phyloP scores from a whole-genome alignment of 805 yeast genomes.

The Wickerhamiella cacticola region DNA sequence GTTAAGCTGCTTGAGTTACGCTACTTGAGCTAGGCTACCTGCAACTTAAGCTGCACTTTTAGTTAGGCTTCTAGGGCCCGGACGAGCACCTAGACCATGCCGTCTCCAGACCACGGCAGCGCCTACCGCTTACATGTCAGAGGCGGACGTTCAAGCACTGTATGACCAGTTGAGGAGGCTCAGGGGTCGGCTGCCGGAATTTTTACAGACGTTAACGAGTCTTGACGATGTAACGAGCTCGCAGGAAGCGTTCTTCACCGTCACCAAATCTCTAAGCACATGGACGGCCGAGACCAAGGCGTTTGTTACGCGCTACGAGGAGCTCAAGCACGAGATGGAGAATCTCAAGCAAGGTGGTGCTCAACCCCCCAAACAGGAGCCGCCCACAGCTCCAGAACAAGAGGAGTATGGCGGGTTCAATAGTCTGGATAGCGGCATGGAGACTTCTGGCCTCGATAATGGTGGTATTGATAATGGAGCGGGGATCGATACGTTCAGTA shows the following conservation, averaged over 20 bases:
- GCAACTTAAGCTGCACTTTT: no score
- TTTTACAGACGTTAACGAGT: constrained; percentile 7
- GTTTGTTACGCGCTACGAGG: constrained; percentile 4
- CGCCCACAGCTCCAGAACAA: not conserved
- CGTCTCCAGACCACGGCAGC: not conserved
- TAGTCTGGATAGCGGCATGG: not conserved
- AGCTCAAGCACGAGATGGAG: constrained; percentile 2
- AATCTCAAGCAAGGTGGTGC: not conserved
- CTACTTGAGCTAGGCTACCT: no score
- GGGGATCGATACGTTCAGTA: constrained; percentile 2
- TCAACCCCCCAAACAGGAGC: not conserved
- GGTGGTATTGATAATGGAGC: not conserved
- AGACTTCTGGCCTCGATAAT: not conserved
- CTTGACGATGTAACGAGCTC: constrained; percentile 3
- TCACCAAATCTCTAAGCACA: constrained; percentile 5
- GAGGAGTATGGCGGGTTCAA: not conserved
- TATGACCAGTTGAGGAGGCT: constrained; percentile 4
- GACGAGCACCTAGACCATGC: not conserved
- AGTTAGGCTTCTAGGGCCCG: not conserved
- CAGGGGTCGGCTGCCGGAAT: constrained; percentile 6
- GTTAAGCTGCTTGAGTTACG: no score
- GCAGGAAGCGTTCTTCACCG: constrained; percentile 4
- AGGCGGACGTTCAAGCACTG: constrained; percentile 6
- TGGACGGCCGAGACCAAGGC: constrained; percentile 7
- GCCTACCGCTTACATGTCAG: constrained; percentile 2